Evolutionary conservation across 148 eudicot species (phyloP).

Genomic region (Nepenthes mirabilis): DNA sequence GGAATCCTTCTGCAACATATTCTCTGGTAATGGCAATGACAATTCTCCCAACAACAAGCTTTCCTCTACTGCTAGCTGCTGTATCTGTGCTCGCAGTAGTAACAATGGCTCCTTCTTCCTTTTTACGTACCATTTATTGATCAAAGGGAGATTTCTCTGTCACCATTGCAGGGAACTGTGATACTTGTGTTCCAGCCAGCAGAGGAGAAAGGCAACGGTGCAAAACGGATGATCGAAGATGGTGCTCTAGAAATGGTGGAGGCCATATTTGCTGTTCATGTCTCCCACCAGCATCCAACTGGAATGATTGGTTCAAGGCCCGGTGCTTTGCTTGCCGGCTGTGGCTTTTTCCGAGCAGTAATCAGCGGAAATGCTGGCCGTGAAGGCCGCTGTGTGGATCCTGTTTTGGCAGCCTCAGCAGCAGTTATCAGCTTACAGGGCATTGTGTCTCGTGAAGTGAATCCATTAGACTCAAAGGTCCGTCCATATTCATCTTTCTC

Average conservation of each 20-base stretch:
- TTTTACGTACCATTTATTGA: no score
- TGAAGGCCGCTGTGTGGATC: constrained; percentile 17
- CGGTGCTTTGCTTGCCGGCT: constrained; percentile 69
- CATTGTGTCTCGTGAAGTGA: constrained; percentile 65
- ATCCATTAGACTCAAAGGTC: constrained; percentile 75
- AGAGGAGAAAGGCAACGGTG: constrained; percentile 80
- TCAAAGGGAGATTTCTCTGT: neutral
- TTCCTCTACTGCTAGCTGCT: no score
- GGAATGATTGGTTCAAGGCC: constrained; percentile 50
- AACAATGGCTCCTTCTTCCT: no score
- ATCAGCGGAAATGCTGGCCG: constrained; percentile 16
- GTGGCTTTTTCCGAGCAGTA: constrained; percentile 59
- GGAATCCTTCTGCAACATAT: no score
- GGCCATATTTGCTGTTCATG: constrained; percentile 65
- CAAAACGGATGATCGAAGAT: constrained; percentile 54
- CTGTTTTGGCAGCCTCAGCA: constrained; percentile 63
- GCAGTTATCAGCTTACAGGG: constrained; percentile 67
- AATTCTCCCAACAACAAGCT: no score
- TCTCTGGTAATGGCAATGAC: no score
- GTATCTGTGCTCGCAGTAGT: no score
- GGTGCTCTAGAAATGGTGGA: constrained; percentile 60
- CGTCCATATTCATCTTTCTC: neutral
- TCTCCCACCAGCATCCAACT: constrained; percentile 39
- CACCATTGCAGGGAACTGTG: constrained; percentile 18
- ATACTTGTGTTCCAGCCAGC: constrained; percentile 69